Evolutionary conservation across 129 eudicot genomes (phyloP), one percentile per base, ranked within the genome.

Genomic region (Apium graveolens): DNA sequence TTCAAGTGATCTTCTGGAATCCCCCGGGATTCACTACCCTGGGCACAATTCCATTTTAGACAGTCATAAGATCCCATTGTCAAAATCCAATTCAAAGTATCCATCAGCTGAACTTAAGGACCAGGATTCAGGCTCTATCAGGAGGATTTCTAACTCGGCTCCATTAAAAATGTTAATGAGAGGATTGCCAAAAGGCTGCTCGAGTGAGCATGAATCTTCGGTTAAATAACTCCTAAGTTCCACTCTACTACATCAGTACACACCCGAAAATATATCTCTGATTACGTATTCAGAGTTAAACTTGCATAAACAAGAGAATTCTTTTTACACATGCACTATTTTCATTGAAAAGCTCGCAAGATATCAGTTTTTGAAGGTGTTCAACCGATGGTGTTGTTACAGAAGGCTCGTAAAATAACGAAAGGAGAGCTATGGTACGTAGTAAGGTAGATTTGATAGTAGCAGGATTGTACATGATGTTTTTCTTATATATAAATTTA

Each of bases 61-160:
- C 49, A 41, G 73, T 4, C 43, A 70, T 5, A 85, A 80, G 76
- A 71, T 90, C 43, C 87, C 87, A 29, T 83, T 87, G 20, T 89
- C 96, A n/a, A 85, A 83, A 11, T 75, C 88, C 5, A 91, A 91
- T 73, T 76, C 91, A 76, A 83, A 81, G 86, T 75, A 90, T 55
- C 81, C 76, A 5, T 81, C 87, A 21, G 91, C 63, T 11, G 79
- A 81, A 3, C 66, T 72, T 29, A 85, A 75, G 81, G 94, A 84
- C 68, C 60, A 53, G 62, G 95, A 90, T 80, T 82, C 88, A 26
- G 88, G 83, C 75, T 88, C 89, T 45, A 88, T 86, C 42, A 85
- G 92, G 88, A 80, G 97, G 74, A 84, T 86, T 41, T 92, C 70
- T 43, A 92, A 88, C 62, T 96, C 97, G 3, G 93, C 95, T 66